Evolutionary conservation across 345 rosid species (phyloP), one percentile per base, ranked within the genome.

Genomic region (Lepidium aucheri): DNA sequence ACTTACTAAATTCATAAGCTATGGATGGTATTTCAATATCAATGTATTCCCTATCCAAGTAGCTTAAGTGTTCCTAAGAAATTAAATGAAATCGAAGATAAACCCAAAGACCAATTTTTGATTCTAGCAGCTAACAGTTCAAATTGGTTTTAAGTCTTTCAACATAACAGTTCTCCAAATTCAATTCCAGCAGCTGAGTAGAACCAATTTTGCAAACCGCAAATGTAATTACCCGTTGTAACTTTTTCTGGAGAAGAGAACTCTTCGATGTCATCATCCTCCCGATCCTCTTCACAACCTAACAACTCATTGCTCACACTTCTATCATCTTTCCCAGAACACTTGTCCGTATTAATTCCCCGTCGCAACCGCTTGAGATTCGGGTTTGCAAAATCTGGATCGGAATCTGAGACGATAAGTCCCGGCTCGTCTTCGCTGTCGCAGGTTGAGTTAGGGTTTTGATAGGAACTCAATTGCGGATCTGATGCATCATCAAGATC

Each of bases 201-300:
- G 39, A 20, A 63, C 49, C 56, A 47, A 63, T 9, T 18, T 72
- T 10, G 54, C 17, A 52, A 24, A 46, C 58, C 8, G 11, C 4
- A 53, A 16, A 18, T 18, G 38, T 49, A 68, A 26, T 40, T 70
- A 84, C 87, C 89, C 53, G 33, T 30, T 11, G 55, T 20, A 24
- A 66, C 32, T 52, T 77, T 85, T 6, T 90, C 97, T 39, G 76
- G 82, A 2, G 96, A 86, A 54, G 96, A 88, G 77, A 90, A 87
- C 69, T 82, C 94, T 53, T 85, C 96, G 24, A 93, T 88, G 3
- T 91, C 96, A 46, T 90, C 97, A 35, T 87, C 90, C 17, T 40
- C 49, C 3, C 65, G 77, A 72, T 55, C 55, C 35, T 66, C 71
- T 18, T 9, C 9, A 28, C 9, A 26, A 70, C 22, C 53, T 33